phyloP scores from a whole-genome alignment of 352 stramenopile species.

The Phytopythium boreale region DNA sequence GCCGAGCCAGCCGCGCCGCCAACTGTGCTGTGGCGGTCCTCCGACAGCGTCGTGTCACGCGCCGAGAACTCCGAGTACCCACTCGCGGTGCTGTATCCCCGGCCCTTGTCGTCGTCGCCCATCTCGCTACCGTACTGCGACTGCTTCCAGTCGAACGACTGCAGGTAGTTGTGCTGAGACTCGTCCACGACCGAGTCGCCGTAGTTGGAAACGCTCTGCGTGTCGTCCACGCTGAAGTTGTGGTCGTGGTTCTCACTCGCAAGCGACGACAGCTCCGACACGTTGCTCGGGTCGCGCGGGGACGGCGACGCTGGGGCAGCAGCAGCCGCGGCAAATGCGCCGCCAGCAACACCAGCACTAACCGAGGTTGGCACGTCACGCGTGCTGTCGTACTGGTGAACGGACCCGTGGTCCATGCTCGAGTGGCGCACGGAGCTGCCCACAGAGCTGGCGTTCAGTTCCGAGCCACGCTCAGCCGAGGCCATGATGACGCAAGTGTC shows the following conservation, averaged over 20 bases:
- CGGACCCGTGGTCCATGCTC: slow-evolving; percentile 22
- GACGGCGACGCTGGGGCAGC: slow-evolving; percentile 2
- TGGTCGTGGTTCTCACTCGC: slow-evolving; percentile 16
- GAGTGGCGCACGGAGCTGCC: slow-evolving; percentile 15
- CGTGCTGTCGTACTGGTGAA: slow-evolving; percentile 19
- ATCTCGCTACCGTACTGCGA: slow-evolving; percentile 40
- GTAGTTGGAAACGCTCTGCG: slow-evolving; percentile 54
- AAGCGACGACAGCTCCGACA: slow-evolving; percentile 47
- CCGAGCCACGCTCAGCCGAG: slow-evolving; percentile 36
- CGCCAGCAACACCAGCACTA: slow-evolving; percentile 14
- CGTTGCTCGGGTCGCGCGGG: slow-evolving; percentile 27
- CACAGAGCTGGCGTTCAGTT: slow-evolving; percentile 31
- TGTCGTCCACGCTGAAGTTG: slow-evolving; percentile 9
- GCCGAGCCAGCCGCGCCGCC: background rate
- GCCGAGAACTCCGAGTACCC: slow-evolving; percentile 27
- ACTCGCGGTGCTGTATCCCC: slow-evolving; percentile 44
- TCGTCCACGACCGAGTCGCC: slow-evolving; percentile 42
- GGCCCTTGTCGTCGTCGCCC: slow-evolving; percentile 31
- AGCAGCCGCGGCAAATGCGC: slow-evolving; percentile 8
- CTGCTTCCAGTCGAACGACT: slow-evolving; percentile 44
- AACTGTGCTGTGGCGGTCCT: slow-evolving; percentile 18
- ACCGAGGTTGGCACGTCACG: background rate
- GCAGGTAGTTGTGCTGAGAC: slow-evolving; percentile 40
- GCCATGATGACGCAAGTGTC: slow-evolving; percentile 35
- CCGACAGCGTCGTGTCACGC: slow-evolving; percentile 20